These are phyloP conservation scores for Cyclocybe aegerita DNA, from an alignment of 768 basidiomycete species.

Conservation along the genomic window DNA sequence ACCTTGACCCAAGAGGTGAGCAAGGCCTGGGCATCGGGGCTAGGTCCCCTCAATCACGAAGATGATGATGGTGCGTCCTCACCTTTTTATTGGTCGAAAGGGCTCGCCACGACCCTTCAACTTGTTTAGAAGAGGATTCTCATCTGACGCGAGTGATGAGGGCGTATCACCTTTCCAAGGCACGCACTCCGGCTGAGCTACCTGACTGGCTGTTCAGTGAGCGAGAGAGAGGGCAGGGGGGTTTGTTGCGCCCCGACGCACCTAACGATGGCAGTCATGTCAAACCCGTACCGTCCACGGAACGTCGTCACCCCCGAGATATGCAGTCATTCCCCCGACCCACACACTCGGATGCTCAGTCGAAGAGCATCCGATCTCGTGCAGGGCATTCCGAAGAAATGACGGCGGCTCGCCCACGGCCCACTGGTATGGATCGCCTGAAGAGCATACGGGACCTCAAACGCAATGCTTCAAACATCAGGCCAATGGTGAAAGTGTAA, in stretches of 20 bases:
- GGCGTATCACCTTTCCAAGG: slow-evolving; percentile 64
- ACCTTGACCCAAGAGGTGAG: slow-evolving; percentile 55
- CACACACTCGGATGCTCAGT: neutral
- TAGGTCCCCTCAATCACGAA: slow-evolving; percentile 42
- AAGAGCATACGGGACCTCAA: slow-evolving; percentile 52
- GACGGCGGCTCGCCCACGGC: neutral
- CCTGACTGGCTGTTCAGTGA: slow-evolving; percentile 68
- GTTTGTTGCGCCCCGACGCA: slow-evolving; percentile 12
- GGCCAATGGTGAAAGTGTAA: no score
- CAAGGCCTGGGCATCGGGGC: slow-evolving; percentile 53
- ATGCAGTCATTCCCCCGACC: neutral
- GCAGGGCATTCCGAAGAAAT: neutral
- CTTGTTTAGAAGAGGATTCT: slow-evolving; percentile 52
- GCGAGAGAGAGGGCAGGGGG: slow-evolving; percentile 37
- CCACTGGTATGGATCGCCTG: slow-evolving; percentile 34
- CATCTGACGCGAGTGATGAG: slow-evolving; percentile 66
- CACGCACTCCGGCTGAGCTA: slow-evolving; percentile 53
- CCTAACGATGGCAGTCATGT: slow-evolving; percentile 11
- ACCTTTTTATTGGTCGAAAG: slow-evolving; percentile 24
- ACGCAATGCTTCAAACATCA: slow-evolving; percentile 24
- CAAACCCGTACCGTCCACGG: neutral
- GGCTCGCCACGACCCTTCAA: neutral
- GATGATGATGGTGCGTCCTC: slow-evolving; percentile 25
- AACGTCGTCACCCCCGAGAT: slow-evolving; percentile 10
- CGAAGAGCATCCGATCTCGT: neutral